Evolutionary conservation across 495 filamentous ascomycete genomes (phyloP).

Genomic region (Neurospora sp.): DNA sequence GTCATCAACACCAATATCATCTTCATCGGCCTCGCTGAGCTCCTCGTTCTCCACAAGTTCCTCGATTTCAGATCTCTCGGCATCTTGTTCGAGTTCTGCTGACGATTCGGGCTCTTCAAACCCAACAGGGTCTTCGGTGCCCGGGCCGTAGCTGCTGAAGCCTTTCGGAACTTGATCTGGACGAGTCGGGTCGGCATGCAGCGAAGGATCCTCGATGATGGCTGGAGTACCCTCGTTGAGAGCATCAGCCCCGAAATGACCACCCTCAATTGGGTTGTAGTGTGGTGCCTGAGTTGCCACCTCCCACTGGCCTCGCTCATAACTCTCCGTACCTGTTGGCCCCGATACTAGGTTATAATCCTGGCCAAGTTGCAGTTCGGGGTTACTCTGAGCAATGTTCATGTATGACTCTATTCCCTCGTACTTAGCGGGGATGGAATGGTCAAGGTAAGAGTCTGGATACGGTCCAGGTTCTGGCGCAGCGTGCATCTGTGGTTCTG

Average conservation of each 20-base stretch:
- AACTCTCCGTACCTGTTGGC: slow-evolving; percentile 7
- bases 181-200: slow-evolving; percentile 3
- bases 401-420: slow-evolving; percentile 10
- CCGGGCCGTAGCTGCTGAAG: slow-evolving; percentile 16
- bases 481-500: neutral
- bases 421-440: slow-evolving; percentile 4
- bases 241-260: slow-evolving; percentile 15
- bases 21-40: neutral
- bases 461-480: slow-evolving; percentile 8
- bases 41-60: slow-evolving; percentile 8
- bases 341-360: neutral
- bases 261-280: slow-evolving; percentile 18
- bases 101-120: neutral
- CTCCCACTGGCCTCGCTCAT: slow-evolving; percentile 15
- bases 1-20: slow-evolving; percentile 11
- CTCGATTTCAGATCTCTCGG: neutral
- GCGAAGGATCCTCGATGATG: neutral
- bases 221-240: slow-evolving; percentile 8
- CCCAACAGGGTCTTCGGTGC: neutral
- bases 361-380: slow-evolving; percentile 1
- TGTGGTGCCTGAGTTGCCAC: slow-evolving; percentile 10
- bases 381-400: slow-evolving; percentile 1
- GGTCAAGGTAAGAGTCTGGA: slow-evolving; percentile 15
- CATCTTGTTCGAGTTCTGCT: neutral
- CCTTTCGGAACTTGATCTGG: slow-evolving; percentile 12